Conservation (phyloP, 1,139 yeast genomes). For the Citeromyces hawaiiensis region DNA sequence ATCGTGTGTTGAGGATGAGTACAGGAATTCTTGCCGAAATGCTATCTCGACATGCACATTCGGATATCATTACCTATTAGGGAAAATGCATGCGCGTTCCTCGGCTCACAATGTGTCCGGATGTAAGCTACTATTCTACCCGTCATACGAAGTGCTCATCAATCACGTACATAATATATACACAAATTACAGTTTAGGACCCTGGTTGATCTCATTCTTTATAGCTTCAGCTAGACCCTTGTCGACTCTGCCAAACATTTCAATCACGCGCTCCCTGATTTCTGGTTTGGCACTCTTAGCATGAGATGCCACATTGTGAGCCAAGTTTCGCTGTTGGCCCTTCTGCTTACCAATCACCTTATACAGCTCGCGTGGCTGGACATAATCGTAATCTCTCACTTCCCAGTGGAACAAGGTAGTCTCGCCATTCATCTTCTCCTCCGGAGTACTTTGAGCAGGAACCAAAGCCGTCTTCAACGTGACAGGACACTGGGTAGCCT, state of each 20-base stretch:
- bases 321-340: slow-evolving; percentile 73
- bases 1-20: neutral
- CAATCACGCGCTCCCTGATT: slow-evolving; percentile 71
- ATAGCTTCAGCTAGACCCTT: slow-evolving; percentile 49
- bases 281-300: slow-evolving; percentile 55
- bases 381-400: slow-evolving; percentile 34
- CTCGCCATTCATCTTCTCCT: slow-evolving; percentile 82
- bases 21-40: neutral
- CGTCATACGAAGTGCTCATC: too few relatives aligned
- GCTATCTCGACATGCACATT: neutral
- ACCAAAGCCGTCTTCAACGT: slow-evolving; percentile 5
- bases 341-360: slow-evolving; percentile 61
- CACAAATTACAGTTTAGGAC: neutral
- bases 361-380: slow-evolving; percentile 60
- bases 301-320: slow-evolving; percentile 76
- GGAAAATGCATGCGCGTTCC: neutral
- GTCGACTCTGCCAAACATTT: slow-evolving; percentile 63
- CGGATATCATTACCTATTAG: neutral
- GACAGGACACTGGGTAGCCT: slow-evolving; percentile 30
- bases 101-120: neutral
- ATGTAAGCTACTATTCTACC: too few relatives aligned
- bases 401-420: slow-evolving; percentile 88
- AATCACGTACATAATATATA: neutral
- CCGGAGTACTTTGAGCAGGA: slow-evolving; percentile 30
- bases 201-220: slow-evolving; percentile 35